Evolutionary conservation across 352 stramenopile genomes (phyloP), one percentile per base, ranked within the genome.

Genomic region (Phytophthora hybrid): DNA sequence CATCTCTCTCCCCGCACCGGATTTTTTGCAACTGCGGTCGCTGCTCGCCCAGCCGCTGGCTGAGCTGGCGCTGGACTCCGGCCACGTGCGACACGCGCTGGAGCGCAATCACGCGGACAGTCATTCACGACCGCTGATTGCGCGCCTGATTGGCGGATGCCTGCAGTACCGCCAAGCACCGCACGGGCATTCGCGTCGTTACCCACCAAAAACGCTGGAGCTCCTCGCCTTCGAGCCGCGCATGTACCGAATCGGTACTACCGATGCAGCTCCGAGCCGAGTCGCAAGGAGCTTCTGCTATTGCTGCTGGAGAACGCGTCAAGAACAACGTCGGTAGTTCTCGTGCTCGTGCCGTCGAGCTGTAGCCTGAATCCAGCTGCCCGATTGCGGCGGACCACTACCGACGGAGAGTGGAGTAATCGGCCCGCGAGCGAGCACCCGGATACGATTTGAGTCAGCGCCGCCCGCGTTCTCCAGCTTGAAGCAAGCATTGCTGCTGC

Each of bases 151-250:
- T 6, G 26, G 26, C 26, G 9, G 14, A 16, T 23, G 41, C 34
- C 11, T 41, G 51, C 44, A 26, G 63, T 69, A 73, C 70, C 70
- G 47, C 53, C 16, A 66, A 46, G 68, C 68, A 74, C 68, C 68
- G 61, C 68, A 74, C 67, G 41, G 23, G 14, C 55, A 11, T 47
- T 49, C 56, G 65, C 47, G 57, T 60, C 51, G 37, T 64, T 52
- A 68, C 63, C 69, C 57, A 72, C 63, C 63, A 71, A 64, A 49
- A 60, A 52, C 31, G 47, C 32, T 7, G 32, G 47, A 41, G 53
- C 47, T 58, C 52, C 49, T 19, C 56, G 44, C 44, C 44, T n/a
- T 21, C 21, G 6, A 18, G 19, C 14, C 26, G 26, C 26, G 26
- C 37, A 18, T 44, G 37, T 18, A 14, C 37, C n/a, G n/a, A n/a